A percentile compares a stretch with the other conserved stretches of the same genome.
phyloP scores from a whole-genome alignment of 352 stramenopile genomes.

The Globisporangium yorkense region DNA sequence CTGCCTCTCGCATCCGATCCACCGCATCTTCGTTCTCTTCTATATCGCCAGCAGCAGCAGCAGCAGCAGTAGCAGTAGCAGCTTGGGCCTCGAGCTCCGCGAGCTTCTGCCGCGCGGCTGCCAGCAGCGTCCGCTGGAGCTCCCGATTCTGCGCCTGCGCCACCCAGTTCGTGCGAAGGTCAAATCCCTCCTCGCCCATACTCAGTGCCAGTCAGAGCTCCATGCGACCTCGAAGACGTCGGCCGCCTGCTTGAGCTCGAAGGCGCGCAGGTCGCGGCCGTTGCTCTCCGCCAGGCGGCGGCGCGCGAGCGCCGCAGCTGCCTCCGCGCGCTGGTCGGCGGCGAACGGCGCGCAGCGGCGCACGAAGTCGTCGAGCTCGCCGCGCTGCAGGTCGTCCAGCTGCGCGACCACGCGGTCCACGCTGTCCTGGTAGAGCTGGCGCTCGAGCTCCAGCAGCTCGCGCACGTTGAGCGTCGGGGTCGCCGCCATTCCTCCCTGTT shows the following conservation, averaged over 20 bases:
- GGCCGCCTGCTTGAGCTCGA: constrained; percentile 68
- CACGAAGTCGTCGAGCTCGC: constrained; percentile 57
- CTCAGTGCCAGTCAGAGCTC: neutral
- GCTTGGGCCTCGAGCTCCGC: constrained; percentile 14
- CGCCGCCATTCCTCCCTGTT: neutral
- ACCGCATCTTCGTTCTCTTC: neutral
- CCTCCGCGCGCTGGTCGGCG: constrained; percentile 34
- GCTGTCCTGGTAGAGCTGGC: constrained; percentile 78
- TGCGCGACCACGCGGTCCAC: constrained; percentile 58
- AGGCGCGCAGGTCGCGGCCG: constrained; percentile 50
- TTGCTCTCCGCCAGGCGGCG: constrained; percentile 51
- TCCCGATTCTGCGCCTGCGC: constrained; percentile 15
- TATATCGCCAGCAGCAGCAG: neutral
- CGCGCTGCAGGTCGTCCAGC: constrained; percentile 36
- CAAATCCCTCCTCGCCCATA: neutral
- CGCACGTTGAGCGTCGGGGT: constrained; percentile 42
- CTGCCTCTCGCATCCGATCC: neutral
- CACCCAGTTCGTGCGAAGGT: neutral
- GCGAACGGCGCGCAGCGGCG: constrained; percentile 55
- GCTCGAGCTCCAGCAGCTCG: constrained; percentile 73
- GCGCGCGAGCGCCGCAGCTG: constrained; percentile 44
- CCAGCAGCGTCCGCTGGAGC: constrained; percentile 25
- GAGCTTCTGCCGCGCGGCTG: constrained; percentile 11
- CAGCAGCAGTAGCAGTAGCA: neutral
- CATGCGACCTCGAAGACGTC: constrained; percentile 36